Conservation (phyloP, 257 asterid genomes). For the Mentha longifolia region DNA sequence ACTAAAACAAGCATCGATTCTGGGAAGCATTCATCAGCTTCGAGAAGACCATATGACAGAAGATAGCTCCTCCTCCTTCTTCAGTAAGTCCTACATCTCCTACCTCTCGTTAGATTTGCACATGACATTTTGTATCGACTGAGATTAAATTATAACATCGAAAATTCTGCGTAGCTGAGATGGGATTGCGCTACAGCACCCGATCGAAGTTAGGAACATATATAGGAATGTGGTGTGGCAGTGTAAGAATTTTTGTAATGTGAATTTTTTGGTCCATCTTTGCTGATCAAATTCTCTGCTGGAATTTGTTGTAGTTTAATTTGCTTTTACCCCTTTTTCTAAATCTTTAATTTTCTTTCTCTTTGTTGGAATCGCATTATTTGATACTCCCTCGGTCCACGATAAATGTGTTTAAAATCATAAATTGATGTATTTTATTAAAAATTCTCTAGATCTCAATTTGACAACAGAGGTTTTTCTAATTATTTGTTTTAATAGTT, state of each 20-base stretch:
- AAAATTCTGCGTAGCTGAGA: not conserved
- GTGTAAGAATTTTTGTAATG: conserved; percentile 22
- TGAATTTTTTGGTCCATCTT: not conserved
- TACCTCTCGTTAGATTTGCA: conserved; percentile 4
- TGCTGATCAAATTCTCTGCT: not conserved
- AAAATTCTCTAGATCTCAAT: no score
- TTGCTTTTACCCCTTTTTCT: not conserved
- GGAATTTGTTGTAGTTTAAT: not conserved
- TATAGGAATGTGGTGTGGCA: not conserved
- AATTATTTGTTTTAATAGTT: no score
- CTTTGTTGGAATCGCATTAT: no score
- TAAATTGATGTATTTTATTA: no score
- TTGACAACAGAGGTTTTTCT: no score
- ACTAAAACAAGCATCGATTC: conserved; percentile 50
- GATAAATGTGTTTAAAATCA: no score
- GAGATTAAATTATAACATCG: conserved; percentile 11
- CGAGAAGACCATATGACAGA: conserved; percentile 55
- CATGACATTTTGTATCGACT: no score
- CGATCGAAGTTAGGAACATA: not conserved
- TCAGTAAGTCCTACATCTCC: not conserved
- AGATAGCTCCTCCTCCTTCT: conserved; percentile 34
- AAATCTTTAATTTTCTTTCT: not conserved
- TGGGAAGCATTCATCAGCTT: conserved; percentile 47
- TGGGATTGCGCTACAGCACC: not conserved
- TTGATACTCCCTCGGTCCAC: no score